Evolutionary conservation across 495 filamentous ascomycete genomes (phyloP), one percentile per base, ranked within the genome.

Genomic region (Bacidia gigantensis): DNA sequence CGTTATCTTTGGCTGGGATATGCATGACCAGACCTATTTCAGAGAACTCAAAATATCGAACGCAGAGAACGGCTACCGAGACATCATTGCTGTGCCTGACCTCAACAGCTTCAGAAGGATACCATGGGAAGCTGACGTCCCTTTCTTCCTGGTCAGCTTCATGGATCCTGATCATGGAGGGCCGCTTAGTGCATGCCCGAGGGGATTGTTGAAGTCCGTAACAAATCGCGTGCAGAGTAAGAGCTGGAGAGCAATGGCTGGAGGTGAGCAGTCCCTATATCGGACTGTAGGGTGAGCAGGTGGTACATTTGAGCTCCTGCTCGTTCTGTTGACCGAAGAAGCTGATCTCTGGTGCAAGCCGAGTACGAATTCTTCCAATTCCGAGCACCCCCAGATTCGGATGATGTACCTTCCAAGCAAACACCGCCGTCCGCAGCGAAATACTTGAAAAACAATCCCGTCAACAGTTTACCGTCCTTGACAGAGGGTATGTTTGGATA

Each of bases 401-500:
- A 62, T 11, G 62, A 69, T 12, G 64, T 51, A 2, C 44, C 56
- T 14, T 38, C 69, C 22, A 74, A 80, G 51, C 73, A 69, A n/a
- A 80, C 79, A 49, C 76, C 78, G 3, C 80, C 82, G n/a, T 78
- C 83, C 0, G 85, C 86, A 0, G 86, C 86, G 20, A 64, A 70
- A 2, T 95, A 82, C 62, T 75, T 95, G 1, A 74, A 76, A 55
- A 66, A 83, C 22, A 89, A 95, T 59, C 72, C 85, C 0, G 78
- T 82, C 25, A 72, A 83, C 26, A 60, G 77, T 0, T 75, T 95
- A 5, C 87, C 88, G 0, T 64, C 80, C 26, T 61, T 98, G 26
- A 95, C 92, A 18, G 87, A 96, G 64, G 92, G 92, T 53, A 98
- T 98, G 92, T 96, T 96, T 59, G 92, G 89, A 25, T 98, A 98